A percentile compares a stretch with the other conserved stretches of the same genome.
Evolutionary conservation across 2,329 filamentous ascomycete species (phyloP).

Genomic region (Magnaporthiopsis incrustans): DNA sequence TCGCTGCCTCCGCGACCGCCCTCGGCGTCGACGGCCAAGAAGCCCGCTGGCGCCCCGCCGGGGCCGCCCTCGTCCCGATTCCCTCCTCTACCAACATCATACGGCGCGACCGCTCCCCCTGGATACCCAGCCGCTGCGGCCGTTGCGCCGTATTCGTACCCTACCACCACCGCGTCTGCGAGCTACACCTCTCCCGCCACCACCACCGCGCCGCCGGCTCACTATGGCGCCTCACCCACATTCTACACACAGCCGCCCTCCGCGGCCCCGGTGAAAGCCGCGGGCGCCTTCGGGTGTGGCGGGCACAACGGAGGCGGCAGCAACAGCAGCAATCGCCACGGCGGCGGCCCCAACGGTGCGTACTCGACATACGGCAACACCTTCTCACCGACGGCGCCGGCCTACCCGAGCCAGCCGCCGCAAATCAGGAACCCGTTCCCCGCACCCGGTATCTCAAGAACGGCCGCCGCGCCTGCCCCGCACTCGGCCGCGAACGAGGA

Average conservation of each 20-base stretch:
- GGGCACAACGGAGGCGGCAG: slow-evolving; percentile 9
- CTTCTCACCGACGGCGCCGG: slow-evolving; percentile 25
- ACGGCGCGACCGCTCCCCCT: neutral
- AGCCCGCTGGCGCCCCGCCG: neutral
- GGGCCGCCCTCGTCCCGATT: slow-evolving; percentile 2
- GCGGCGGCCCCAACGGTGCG: slow-evolving; percentile 18
- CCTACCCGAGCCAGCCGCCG: slow-evolving; percentile 45
- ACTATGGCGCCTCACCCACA: slow-evolving; percentile 33
- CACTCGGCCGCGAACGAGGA: slow-evolving; percentile 45
- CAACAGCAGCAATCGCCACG: slow-evolving; percentile 18
- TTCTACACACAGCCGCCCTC: slow-evolving; percentile 25
- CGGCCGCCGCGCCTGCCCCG: slow-evolving; percentile 18
- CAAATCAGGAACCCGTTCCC: slow-evolving; percentile 79
- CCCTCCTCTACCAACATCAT: neutral
- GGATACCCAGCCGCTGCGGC: slow-evolving; percentile 12
- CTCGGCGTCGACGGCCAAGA: neutral
- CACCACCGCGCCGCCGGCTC: slow-evolving; percentile 27
- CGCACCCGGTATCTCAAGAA: slow-evolving; percentile 37
- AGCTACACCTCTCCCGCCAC: slow-evolving; percentile 8
- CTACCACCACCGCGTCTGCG: slow-evolving; percentile 8
- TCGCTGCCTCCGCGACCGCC: slow-evolving; percentile 17
- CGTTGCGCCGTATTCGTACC: slow-evolving; percentile 7
- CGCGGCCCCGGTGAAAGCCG: slow-evolving; percentile 21
- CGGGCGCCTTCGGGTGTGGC: slow-evolving; percentile 13
- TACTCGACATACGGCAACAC: slow-evolving; percentile 25